Evolutionary conservation across 805 yeast species (phyloP).

Genomic region (Candida piceae): DNA sequence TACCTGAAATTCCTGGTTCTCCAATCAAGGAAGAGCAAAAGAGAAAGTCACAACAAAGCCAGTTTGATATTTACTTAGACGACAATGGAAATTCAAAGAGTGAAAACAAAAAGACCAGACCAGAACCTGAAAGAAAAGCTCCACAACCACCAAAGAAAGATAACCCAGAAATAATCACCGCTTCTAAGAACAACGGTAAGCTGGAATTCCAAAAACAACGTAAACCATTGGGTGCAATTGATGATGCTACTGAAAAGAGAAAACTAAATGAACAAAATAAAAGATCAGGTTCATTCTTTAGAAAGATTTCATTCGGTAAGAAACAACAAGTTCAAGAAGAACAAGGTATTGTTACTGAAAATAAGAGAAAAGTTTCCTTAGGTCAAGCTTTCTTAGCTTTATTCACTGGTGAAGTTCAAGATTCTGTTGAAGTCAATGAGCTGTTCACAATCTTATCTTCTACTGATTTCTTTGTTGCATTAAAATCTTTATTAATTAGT

Average conservation of each 20-base stretch:
- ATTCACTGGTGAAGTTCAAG: conserved; percentile 25
- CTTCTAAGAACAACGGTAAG: conserved; percentile 11
- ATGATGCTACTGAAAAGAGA: conserved; percentile 10
- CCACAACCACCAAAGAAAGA: conserved; percentile 4
- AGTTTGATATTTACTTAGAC: conserved; percentile 23
- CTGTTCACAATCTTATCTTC: conserved; percentile 33
- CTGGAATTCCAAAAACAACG: conserved; percentile 18
- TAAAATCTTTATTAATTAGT: conserved; percentile 54
- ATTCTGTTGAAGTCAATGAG: conserved; percentile 28
- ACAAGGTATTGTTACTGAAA: conserved; percentile 1
- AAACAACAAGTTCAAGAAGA: conserved; percentile 19
- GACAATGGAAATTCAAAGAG: conserved; percentile 2
- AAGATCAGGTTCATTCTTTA: conserved; percentile 32
- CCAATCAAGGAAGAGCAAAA: conserved; percentile 29
- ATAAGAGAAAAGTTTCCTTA: conserved; percentile 18
- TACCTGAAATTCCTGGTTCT: conserved; percentile 43
- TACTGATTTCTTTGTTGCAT: conserved; percentile 59
- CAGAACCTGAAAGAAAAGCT: conserved; percentile 5
- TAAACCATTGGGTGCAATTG: conserved; percentile 23
- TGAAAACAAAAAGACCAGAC: background rate
- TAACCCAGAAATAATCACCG: conserved; percentile 4
- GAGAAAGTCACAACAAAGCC: conserved; percentile 16
- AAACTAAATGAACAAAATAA: conserved; percentile 12
- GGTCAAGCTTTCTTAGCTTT: conserved; percentile 36
- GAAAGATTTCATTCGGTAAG: conserved; percentile 48